These are phyloP conservation scores for Lentithecium fluviatile DNA, from an alignment of 495 filamentous ascomycete species.

Conservation along the genomic window DNA sequence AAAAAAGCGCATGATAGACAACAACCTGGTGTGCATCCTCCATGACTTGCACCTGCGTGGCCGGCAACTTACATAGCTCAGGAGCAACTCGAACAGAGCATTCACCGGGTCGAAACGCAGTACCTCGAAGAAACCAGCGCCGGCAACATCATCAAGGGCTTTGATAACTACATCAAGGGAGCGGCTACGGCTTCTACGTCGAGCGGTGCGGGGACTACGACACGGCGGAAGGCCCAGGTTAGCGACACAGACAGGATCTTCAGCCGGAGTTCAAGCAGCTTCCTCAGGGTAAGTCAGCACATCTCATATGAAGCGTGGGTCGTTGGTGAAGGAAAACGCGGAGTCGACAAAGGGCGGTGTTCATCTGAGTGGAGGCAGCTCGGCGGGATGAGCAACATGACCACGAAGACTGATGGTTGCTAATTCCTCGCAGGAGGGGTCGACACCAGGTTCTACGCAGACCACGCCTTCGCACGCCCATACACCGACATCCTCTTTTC, in stretches of 20 bases:
- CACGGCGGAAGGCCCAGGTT: slow-evolving; percentile 40
- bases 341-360: too few relatives aligned
- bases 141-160: slow-evolving; percentile 95
- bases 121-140: slow-evolving; percentile 87
- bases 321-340: too few relatives aligned
- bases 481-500: slow-evolving; percentile 42
- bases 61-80: slow-evolving; percentile 31
- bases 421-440: slow-evolving; percentile 29
- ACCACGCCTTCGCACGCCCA: slow-evolving; percentile 41
- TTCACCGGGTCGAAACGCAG: slow-evolving; percentile 75
- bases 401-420: slow-evolving; percentile 19
- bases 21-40: slow-evolving; percentile 57
- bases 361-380: too few relatives aligned
- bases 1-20: slow-evolving; percentile 66
- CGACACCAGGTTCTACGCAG: slow-evolving; percentile 31
- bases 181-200: slow-evolving; percentile 42
- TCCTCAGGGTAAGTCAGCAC: slow-evolving; percentile 36
- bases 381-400: too few relatives aligned
- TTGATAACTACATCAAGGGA: slow-evolving; percentile 96
- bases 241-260: slow-evolving; percentile 48
- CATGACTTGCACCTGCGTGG: not conserved
- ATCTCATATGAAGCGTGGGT: not conserved
- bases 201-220: slow-evolving; percentile 33
- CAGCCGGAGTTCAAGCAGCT: slow-evolving; percentile 43
- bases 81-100: slow-evolving; percentile 74